A percentile compares a stretch with the other conserved stretches of the same genome.
Conservation (phyloP, 1,139 yeast genomes). For the Taphrina deformans region DNA sequence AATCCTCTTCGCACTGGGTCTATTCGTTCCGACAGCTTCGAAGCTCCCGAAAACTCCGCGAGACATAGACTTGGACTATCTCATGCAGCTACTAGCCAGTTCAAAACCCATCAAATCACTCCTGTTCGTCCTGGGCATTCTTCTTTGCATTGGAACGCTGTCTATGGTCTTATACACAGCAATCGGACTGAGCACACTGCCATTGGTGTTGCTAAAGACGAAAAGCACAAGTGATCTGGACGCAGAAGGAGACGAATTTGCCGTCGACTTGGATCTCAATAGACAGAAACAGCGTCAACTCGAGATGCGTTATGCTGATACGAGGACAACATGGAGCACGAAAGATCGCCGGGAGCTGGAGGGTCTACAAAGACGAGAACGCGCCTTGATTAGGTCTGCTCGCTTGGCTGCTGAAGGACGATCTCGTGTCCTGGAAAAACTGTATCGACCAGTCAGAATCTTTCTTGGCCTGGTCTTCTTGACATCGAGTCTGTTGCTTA, state of each 20-base stretch:
- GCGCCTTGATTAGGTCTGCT: slow-evolving; percentile 39
- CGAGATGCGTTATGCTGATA: slow-evolving; percentile 39
- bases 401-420: slow-evolving; percentile 37
- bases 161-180: slow-evolving; percentile 38
- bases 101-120: slow-evolving; percentile 26
- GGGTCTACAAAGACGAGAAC: slow-evolving; percentile 40
- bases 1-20: slow-evolving; percentile 37
- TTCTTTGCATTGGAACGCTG: slow-evolving; percentile 39
- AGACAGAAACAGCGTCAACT: slow-evolving; percentile 41
- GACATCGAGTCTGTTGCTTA: slow-evolving; percentile 33
- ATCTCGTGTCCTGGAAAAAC: slow-evolving; percentile 34
- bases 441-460: slow-evolving; percentile 37
- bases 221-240: slow-evolving; percentile 35
- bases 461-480: slow-evolving; percentile 37
- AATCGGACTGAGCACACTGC: slow-evolving; percentile 38
- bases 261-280: slow-evolving; percentile 39
- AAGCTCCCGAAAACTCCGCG: neutral
- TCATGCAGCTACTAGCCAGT: slow-evolving; percentile 7
- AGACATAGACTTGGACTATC: slow-evolving; percentile 13
- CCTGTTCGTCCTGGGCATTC: slow-evolving; percentile 38
- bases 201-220: slow-evolving; percentile 36
- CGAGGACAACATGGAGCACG: slow-evolving; percentile 37
- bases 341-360: slow-evolving; percentile 40
- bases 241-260: slow-evolving; percentile 37
- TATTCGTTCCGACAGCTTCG: slow-evolving; percentile 37